Base-by-base conservation (phyloP, 306 rosid species). In the Herpetospermum pedunculosum region DNA sequence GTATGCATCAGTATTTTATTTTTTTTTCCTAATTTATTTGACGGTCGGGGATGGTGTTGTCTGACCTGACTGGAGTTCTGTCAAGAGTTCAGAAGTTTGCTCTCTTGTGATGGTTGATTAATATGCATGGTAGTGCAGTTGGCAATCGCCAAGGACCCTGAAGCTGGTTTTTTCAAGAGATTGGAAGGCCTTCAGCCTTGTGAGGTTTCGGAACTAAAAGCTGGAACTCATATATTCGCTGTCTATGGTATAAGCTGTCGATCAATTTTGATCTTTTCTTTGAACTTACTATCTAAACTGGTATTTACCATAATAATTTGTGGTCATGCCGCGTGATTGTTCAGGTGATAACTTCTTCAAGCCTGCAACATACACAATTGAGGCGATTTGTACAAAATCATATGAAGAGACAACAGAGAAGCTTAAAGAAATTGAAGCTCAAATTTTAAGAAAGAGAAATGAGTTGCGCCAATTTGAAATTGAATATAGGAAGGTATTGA, bases 101-200 rank as follows among this genome's bases (percentile, higher is more conserved):
- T 70, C 9, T 49, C 32, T 34, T 37, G 15, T 53, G 14, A 50
- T 37, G 77, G 26, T 37, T 38, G 60, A 50, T 55, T 19, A 32
- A 53, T 38, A 3, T 29, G 16, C 38, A 47, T 62, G 62, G 44
- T 75, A 35, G 34, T 87, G 82, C 86, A 95, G 99, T 81, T 95
- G 84, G 99, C 96, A 0, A 91, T 95, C 90, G 96, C 99, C 35
- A 95, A 95, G 88, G 99, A 95, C 77, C 97, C 99, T 32, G 96
- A 95, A 75, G 92, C 96, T 75, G 96, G 92, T 30, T 95, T 95
- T 81, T 95, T 95, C 81, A 95, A 95, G 83, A 91, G 96, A 78
- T 88, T 95, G 96, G 97, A 95, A 87, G 97, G 99, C 86, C 97
- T 95, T 79, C 96, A 88, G 81, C 99, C 99, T 81, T 95, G 97